Evolutionary conservation across 1,139 yeast species (phyloP).

Genomic region (Debaryomycetaceae sp.): DNA sequence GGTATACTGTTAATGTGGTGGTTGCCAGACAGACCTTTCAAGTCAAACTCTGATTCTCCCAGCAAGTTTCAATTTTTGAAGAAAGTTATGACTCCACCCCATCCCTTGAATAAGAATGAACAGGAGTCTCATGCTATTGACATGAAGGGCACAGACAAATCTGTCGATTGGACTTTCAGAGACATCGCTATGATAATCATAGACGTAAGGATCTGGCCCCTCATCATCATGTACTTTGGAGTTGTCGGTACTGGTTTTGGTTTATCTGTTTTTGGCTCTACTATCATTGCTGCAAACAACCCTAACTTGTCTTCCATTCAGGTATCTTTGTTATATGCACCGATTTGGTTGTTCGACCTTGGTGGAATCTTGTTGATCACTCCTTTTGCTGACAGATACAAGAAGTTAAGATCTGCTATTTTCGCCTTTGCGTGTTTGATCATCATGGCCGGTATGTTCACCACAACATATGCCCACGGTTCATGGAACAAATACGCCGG

Average conservation of each 20-base stretch:
- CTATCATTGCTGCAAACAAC: constrained; percentile 67
- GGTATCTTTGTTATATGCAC: constrained; percentile 76
- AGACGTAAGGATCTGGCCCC: constrained; percentile 75
- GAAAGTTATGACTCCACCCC: constrained; percentile 33
- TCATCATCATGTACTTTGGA: constrained; percentile 85
- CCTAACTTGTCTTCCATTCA: constrained; percentile 63
- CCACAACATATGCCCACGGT: constrained; percentile 71
- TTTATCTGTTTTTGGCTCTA: constrained; percentile 79
- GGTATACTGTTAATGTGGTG: constrained; percentile 74
- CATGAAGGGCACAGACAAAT: constrained; percentile 43
- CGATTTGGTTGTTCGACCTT: constrained; percentile 84
- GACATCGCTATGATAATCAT: constrained; percentile 56
- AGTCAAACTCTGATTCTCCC: constrained; percentile 9
- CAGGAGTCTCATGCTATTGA: constrained; percentile 60
- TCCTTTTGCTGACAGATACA: constrained; percentile 73
- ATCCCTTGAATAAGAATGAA: constrained; percentile 55
- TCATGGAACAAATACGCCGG: constrained; percentile 81
- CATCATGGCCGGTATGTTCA: constrained; percentile 71
- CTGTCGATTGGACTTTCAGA: constrained; percentile 54
- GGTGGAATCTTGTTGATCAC: constrained; percentile 74
- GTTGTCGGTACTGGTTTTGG: constrained; percentile 90
- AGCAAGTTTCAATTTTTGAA: constrained; percentile 18
- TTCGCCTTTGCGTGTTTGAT: constrained; percentile 61
- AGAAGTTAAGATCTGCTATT: constrained; percentile 53
- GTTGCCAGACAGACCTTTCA: constrained; percentile 71